These are phyloP conservation scores for Ceratorhiza oryzae-sativae DNA, from an alignment of 1,284 basidiomycete genomes.

Conservation along the genomic window DNA sequence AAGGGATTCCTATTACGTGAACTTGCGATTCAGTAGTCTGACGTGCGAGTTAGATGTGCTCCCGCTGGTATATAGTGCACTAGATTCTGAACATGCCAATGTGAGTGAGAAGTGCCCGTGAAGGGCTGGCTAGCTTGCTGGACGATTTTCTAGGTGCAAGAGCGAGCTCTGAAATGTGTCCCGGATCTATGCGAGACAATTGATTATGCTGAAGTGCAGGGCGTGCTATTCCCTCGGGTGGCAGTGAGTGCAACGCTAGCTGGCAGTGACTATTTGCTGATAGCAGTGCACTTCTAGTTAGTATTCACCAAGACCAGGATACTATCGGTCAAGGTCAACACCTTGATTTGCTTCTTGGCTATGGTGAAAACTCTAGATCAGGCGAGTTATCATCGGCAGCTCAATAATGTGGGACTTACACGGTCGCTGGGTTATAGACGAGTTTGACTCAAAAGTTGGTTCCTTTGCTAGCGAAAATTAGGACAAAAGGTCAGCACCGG, in stretches of 20 bases:
- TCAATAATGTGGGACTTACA: background rate
- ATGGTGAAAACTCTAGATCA: conserved; percentile 97
- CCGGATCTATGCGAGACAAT: conserved; percentile 91
- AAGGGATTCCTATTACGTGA: conserved; percentile 47
- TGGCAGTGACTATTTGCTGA: conserved; percentile 12
- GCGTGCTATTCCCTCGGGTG: conserved; percentile 84
- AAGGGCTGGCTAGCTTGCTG: conserved; percentile 42
- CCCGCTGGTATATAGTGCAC: conserved; percentile 91
- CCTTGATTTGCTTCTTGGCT: conserved; percentile 84
- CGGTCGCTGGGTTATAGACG: conserved; percentile 51
- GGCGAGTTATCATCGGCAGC: conserved; percentile 53
- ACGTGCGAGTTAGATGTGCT: conserved; percentile 74
- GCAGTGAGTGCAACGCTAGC: conserved; percentile 62
- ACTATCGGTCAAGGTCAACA: conserved; percentile 87
- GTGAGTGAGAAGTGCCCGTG: conserved; percentile 53
- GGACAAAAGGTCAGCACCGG: conserved; percentile 68
- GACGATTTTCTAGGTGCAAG: conserved; percentile 72
- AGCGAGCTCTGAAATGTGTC: conserved; percentile 84
- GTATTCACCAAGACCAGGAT: conserved; percentile 91
- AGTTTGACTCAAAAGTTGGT: conserved; percentile 96
- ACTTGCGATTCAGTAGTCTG: background rate
- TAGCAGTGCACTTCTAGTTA: conserved; percentile 57
- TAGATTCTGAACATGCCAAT: conserved; percentile 89
- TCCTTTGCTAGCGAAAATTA: conserved; percentile 90
- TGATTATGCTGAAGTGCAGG: conserved; percentile 90